Percentiles rank a stretch among this genome's conserved stretches.
Evolutionary conservation across 768 basidiomycete species (phyloP).

Genomic region (Amanita rubescens): DNA sequence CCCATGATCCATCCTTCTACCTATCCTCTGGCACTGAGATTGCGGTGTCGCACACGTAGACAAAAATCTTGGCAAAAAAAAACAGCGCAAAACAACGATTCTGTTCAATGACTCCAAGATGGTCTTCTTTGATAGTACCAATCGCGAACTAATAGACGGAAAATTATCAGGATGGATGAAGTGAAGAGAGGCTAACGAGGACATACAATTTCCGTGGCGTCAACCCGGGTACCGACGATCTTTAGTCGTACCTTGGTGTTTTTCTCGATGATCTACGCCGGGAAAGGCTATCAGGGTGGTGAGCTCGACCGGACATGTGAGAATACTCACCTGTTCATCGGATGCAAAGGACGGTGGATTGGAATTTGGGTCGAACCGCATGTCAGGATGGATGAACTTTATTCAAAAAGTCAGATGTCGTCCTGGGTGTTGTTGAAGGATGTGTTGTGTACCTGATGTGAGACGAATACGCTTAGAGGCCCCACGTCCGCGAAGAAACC

Average conservation of each 20-base stretch:
- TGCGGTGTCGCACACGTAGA: no score
- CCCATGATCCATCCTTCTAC: no score
- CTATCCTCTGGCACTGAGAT: no score
- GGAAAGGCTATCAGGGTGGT: slow-evolving; percentile 2
- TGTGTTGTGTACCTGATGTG: slow-evolving; percentile 75
- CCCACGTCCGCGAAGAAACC: slow-evolving; percentile 98
- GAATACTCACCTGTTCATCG: slow-evolving; percentile 61
- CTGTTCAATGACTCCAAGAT: slow-evolving; percentile 92
- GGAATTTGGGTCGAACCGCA: slow-evolving; percentile 92
- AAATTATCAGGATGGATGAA: slow-evolving; percentile 3
- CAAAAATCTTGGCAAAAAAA: no score
- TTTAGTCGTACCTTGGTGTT: slow-evolving; percentile 89
- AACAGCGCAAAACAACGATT: no score
- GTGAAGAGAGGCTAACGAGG: not conserved
- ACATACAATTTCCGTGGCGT: slow-evolving; percentile 94
- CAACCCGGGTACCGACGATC: slow-evolving; percentile 96
- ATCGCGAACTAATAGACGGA: slow-evolving; percentile 74
- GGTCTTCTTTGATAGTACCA: slow-evolving; percentile 97
- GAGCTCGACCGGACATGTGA: not conserved
- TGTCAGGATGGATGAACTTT: slow-evolving; percentile 89
- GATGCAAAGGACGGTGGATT: slow-evolving; percentile 96
- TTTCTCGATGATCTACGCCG: slow-evolving; percentile 86
- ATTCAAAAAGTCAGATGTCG: not conserved
- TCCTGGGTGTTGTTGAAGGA: not conserved
- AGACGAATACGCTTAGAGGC: slow-evolving; percentile 90